Conservation (phyloP, 257 asterid species). For the Datura wrightii region DNA sequence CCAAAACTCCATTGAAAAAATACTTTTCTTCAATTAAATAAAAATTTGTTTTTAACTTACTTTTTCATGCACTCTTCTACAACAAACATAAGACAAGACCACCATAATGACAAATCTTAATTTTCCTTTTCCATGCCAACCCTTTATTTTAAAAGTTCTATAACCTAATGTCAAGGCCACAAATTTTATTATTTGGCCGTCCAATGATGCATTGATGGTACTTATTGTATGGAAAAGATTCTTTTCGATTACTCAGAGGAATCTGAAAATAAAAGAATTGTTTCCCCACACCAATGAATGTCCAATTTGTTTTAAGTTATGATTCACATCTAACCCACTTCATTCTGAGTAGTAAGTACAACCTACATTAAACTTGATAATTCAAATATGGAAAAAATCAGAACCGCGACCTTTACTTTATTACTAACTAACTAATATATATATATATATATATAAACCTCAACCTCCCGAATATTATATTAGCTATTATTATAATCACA, state of each 20-base stretch:
- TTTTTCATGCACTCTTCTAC: no score
- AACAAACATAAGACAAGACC: no score
- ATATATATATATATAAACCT: neutral
- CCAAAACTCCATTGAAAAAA: no score
- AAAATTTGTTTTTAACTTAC: no score
- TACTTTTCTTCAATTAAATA: no score
- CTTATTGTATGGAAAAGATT: neutral
- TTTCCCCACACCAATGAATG: neutral
- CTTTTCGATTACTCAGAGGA: neutral
- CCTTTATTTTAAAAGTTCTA: neutral
- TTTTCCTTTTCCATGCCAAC: neutral
- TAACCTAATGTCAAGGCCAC: neutral
- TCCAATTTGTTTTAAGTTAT: neutral
- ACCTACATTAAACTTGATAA: slow-evolving; percentile 1
- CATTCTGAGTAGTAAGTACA: no score
- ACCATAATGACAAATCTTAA: no score
- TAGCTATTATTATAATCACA: neutral
- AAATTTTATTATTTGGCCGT: neutral
- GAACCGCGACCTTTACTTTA: neutral
- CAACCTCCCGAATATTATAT: neutral
- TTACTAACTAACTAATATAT: neutral
- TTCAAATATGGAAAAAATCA: neutral
- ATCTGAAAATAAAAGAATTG: neutral
- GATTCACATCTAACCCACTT: neutral
- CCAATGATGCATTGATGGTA: neutral